These are phyloP conservation scores for Larix kaempferi DNA, from an alignment of 75 land plant species.

Conservation along the genomic window DNA sequence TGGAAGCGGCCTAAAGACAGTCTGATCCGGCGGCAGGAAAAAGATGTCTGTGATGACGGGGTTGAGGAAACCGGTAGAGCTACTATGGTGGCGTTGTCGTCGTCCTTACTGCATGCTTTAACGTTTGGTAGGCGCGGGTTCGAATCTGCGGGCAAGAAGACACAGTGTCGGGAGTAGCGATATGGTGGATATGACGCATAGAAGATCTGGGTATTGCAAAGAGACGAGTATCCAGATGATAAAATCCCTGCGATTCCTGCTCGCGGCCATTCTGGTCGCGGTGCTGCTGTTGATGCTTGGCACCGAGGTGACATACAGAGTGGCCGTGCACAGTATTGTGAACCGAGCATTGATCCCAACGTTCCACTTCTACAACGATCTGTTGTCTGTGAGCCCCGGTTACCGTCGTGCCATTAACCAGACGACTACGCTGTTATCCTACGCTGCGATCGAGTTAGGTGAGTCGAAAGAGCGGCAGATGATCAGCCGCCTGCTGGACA, in stretches of 20 bases:
- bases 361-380: neutral
- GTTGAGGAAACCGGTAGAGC: no score
- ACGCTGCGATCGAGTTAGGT: conserved; percentile 31
- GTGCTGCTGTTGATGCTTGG: neutral
- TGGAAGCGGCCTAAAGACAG: no score
- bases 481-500: conserved; percentile 30
- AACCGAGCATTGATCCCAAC: neutral
- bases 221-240: neutral
- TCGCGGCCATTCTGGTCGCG: neutral
- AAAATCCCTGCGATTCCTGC: neutral
- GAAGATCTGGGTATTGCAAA: no score
- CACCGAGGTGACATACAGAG: neutral
- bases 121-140: no score
- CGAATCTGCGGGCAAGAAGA: no score
- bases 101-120: no score
- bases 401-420: conserved; percentile 13
- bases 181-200: no score
- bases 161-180: no score
- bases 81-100: no score
- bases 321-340: conserved; percentile 1
- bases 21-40: no score
- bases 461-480: conserved; percentile 22
- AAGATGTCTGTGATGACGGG: no score
- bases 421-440: conserved; percentile 23
- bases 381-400: neutral